These are phyloP conservation scores for Starmerella floricola DNA, from an alignment of 805 yeast genomes.

Conservation along the genomic window DNA sequence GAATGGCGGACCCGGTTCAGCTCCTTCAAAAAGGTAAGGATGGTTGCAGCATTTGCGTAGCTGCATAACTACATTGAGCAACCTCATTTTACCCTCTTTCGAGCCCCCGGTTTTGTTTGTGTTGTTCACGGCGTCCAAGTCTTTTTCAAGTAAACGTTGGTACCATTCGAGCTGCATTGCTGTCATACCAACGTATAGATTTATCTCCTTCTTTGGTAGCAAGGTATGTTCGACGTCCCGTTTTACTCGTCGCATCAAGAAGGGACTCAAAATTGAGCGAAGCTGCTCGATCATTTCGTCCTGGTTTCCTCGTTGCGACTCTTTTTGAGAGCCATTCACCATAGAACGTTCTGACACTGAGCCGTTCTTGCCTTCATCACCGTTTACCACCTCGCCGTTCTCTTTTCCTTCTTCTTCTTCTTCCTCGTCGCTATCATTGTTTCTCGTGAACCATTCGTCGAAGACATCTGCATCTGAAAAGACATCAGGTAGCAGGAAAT, in stretches of 20 bases:
- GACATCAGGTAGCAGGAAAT: constrained; percentile 85
- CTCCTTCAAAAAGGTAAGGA: constrained; percentile 95
- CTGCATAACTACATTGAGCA: constrained; percentile 92
- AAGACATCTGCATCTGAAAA: constrained; percentile 84
- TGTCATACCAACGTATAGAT: constrained; percentile 89
- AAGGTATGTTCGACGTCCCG: constrained; percentile 86
- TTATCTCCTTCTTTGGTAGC: constrained; percentile 78
- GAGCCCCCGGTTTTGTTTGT: constrained; percentile 51
- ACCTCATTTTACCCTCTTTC: constrained; percentile 62
- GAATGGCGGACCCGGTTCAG: constrained; percentile 96
- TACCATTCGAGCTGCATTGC: constrained; percentile 94
- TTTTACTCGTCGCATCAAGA: constrained; percentile 76
- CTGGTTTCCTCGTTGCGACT: constrained; percentile 33
- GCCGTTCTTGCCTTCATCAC: no score
- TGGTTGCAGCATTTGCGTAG: constrained; percentile 93
- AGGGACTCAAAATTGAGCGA: constrained; percentile 78
- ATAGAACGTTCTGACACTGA: no score
- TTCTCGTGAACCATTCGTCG: constrained; percentile 66
- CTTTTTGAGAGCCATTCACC: no score
- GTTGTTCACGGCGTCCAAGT: constrained; percentile 88
- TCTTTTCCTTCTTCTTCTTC: constrained; percentile 9
- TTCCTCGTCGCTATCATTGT: constrained; percentile 2
- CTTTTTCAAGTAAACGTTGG: constrained; percentile 72
- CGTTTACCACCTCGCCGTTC: constrained; percentile 29
- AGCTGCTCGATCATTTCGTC: constrained; percentile 79